Base-by-base conservation (phyloP, 108 stramenopile species). In the Nitzschia sp. region DNA sequence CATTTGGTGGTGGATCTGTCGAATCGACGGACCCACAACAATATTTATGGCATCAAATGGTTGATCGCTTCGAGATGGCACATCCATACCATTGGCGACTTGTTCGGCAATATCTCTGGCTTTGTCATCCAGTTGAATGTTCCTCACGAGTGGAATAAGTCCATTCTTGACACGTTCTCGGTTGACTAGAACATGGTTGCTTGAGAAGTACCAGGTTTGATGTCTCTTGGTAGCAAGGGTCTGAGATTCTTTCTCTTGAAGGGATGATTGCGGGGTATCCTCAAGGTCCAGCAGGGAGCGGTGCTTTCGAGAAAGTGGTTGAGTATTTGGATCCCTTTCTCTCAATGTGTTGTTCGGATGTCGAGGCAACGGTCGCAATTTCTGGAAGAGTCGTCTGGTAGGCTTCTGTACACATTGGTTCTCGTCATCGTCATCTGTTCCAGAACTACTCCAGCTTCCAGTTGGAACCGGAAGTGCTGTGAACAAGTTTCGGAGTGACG, bases 181-280 rank as follows among this genome's bases (percentile, higher is more conserved):
- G 58, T 82, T 82, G 59, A 78, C 71, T 29, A 82, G 41, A 21
- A 82, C 65, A 46, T 82, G 81, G 48, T 82, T 82, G 44, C 52
- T 56, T 0, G 71, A 70, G 41, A 42, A 60, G 57, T 70, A 70
- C 58, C 58, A 58, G 8, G 69, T 60, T 20, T 70, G 46, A 40
- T 70, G 69, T 8, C 26, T 34, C 29, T 34, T 34, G 29, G 29
- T 34, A 5, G 29, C 29, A 3, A 34, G 29, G 29, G 1, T 34
- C 29, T 34, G 29, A 3, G 29, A 34, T 34, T 34, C 29, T 1
- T 34, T 34, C 29, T 34, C 29, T 1, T 34, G 29, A 34, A 34
- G 29, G 29, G 5, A 34, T 34, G 29, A 5, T 5, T 34, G 29
- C 29, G 2, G 53, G 53, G 20, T 12, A 7, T 55, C 19, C 3